phyloP scores from a whole-genome alignment of 169 alveolate species.

The Perkinsus marinus region DNA sequence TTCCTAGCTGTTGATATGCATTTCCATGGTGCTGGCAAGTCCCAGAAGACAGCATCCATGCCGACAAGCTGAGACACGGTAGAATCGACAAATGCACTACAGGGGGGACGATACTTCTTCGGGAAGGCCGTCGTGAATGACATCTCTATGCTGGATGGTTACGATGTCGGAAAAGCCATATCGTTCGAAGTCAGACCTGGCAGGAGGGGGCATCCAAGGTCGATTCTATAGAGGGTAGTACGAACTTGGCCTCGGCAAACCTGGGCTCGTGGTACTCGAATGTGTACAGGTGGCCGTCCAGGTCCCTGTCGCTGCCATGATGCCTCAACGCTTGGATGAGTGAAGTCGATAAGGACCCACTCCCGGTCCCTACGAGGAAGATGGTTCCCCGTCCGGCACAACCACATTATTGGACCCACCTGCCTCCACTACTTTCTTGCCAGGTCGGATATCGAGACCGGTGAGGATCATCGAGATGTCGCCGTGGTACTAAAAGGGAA shows the following conservation, averaged over 20 bases:
- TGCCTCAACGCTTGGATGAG: not conserved
- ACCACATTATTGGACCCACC: not conserved
- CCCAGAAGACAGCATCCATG: constrained; percentile 10
- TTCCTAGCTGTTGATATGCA: not conserved
- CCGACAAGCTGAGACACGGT: not conserved
- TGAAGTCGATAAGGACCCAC: constrained; percentile 10
- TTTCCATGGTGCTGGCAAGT: constrained; percentile 11
- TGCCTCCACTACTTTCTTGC: constrained; percentile 10
- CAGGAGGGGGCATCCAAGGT: not conserved
- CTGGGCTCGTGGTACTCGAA: constrained; percentile 16
- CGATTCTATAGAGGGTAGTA: not conserved
- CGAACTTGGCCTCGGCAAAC: constrained; percentile 2
- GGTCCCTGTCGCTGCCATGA: not conserved
- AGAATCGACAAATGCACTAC: not conserved
- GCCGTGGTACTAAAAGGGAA: constrained; percentile 9
- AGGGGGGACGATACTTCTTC: not conserved
- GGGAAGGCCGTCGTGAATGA: constrained; percentile 5
- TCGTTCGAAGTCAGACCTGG: not conserved
- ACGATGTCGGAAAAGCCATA: not conserved
- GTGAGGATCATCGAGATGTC: constrained; percentile 10
- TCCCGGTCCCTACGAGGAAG: constrained; percentile 8
- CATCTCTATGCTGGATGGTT: constrained; percentile 9
- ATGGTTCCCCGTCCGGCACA: not conserved
- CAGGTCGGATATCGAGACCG: constrained; percentile 3
- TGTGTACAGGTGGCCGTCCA: constrained; percentile 8